Conservation (phyloP, 495 filamentous ascomycete genomes). For the Neurospora sp. region DNA sequence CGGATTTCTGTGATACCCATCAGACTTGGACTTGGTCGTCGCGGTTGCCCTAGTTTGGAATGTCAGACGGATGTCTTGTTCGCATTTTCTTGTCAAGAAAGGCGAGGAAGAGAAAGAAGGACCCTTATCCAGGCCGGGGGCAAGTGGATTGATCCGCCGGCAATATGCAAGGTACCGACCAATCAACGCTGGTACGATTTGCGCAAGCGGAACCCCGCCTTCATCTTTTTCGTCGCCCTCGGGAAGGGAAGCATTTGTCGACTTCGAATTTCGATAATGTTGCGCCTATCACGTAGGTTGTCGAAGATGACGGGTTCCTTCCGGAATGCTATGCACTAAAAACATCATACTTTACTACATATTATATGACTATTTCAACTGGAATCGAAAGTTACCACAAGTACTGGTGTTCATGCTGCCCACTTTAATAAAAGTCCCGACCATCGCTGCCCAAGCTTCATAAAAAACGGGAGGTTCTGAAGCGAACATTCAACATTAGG, state of each 20-base stretch:
- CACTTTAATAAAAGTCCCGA: not conserved
- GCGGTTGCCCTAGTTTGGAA: not conserved
- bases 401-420: too few relatives aligned
- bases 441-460: not conserved
- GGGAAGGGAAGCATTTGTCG: too few relatives aligned
- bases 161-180: not conserved
- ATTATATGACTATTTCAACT: too few relatives aligned
- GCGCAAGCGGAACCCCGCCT: not conserved
- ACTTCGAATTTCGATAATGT: too few relatives aligned
- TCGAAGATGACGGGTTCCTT: too few relatives aligned
- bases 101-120: not conserved
- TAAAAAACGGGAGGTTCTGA: not conserved
- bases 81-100: not conserved
- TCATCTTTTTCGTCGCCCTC: not conserved
- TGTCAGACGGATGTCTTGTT: not conserved
- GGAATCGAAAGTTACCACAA: too few relatives aligned
- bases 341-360: too few relatives aligned
- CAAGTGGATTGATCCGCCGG: not conserved
- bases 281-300: too few relatives aligned
- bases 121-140: not conserved
- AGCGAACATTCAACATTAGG: not conserved
- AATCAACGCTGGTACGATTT: not conserved
- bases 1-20: not conserved
- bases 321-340: too few relatives aligned
- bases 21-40: not conserved